Evolutionary conservation across 495 filamentous ascomycete species (phyloP), one percentile per base, ranked within the genome.

Genomic region (Neurospora intermedia): DNA sequence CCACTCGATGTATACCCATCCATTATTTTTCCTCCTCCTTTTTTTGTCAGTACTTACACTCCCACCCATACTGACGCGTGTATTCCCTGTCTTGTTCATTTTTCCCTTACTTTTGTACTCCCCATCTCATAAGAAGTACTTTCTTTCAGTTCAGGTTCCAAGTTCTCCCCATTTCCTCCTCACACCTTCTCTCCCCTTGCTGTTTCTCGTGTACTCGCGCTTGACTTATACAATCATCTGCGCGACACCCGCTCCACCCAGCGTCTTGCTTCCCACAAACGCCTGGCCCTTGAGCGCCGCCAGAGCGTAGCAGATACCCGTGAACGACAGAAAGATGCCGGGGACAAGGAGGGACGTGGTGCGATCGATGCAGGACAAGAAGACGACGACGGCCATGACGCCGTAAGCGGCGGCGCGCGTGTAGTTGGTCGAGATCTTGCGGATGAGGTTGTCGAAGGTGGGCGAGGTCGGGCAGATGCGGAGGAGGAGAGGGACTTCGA

Each of bases 381-480:
- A 98, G 80, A 97, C 94, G 43, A 96, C 82, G 54, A 89, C 76
- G 77, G 91, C 92, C 91, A 98, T 93, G 78, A 88, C 82, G 73
- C 82, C 78, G 83, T 99, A 99, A 82, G 97, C 91, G 70, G 84
- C 92, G n/a, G 94, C 95, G 82, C 96, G 94, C 91, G 95, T 97
- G 85, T 92, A 98, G 84, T 97, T 98, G 69, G 94, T 93, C 48
- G 93, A 93, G 85, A 99, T 94, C 69, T 87, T 88, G 80, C 96
- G 94, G 81, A 99, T 95, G 82, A 95, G 92, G 75, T 83, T 85
- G 79, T 98, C 96, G 83, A 99, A 99, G 70, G 85, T 87, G 59
- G 90, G 80, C 45, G 96, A 98, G 1, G 96, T 99, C 69, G 96
- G 96, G 84, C 96, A 99, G 84, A 99, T 98, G 82, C 96, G 91